Evolutionary conservation across 148 eudicot species (phyloP).

Genomic region (Rhododendron vialii): DNA sequence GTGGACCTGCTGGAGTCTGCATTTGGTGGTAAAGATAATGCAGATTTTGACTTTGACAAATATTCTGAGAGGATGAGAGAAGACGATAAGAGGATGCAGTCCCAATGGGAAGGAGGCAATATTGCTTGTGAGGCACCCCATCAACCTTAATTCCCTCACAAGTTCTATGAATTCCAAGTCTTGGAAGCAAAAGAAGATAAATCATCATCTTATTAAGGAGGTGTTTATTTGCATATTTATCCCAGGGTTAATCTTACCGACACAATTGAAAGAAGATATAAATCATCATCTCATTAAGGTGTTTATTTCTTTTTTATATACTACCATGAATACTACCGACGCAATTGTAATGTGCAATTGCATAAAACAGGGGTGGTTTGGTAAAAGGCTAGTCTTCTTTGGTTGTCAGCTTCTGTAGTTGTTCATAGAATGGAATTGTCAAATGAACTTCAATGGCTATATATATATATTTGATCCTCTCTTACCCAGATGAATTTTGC

Average conservation of each 20-base stretch:
- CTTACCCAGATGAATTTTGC: background rate
- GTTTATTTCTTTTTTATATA: background rate
- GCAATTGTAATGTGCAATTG: background rate
- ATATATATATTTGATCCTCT: background rate
- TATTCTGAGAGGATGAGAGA: constrained; percentile 79
- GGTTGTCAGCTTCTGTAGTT: background rate
- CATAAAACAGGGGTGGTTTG: background rate
- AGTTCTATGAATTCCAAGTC: constrained; percentile 11
- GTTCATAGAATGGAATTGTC: background rate
- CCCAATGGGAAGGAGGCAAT: constrained; percentile 28
- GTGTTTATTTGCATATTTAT: background rate
- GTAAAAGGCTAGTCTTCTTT: background rate
- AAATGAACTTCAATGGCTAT: background rate
- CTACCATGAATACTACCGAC: background rate
- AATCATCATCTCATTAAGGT: constrained; percentile 6
- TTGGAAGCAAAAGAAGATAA: constrained; percentile 21
- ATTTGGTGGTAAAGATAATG: constrained; percentile 61
- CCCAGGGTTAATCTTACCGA: background rate
- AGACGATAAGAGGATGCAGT: constrained; percentile 54
- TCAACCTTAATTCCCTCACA: constrained; percentile 5
- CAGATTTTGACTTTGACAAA: constrained; percentile 54
- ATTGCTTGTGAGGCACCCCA: constrained; percentile 7
- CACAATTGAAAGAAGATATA: too few species aligned
- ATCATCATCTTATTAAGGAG: constrained; percentile 11
- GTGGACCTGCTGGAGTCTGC: constrained; percentile 70